Base-by-base conservation (phyloP, 2,329 filamentous ascomycete genomes). In the Aspergillus nomiae region DNA sequence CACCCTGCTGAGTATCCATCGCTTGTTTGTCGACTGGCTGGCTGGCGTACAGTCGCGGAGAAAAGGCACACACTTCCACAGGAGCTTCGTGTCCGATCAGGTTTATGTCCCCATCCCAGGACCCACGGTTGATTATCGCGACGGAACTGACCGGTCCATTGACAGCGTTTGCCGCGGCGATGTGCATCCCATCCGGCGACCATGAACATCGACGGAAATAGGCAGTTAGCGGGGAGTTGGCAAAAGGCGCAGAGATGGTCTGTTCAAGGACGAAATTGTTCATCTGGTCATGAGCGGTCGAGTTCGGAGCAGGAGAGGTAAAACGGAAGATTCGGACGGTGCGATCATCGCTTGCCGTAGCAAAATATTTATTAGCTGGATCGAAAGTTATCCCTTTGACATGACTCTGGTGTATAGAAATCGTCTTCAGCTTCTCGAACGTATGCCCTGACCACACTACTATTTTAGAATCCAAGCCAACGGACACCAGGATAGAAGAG, bases 301-400 rank as follows among this genome's bases (percentile, higher is more conserved):
- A 92, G 76, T 97, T 97, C 11, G 95, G 92, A 1, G 90, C 87
- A 0, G 95, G 94, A 1, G 94, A 91, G 2, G 92, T 97, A 77
- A 97, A 99, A 63, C 94, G 89, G 79, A 96, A 98, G 71, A 99
- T 92, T 77, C 96, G 96, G 79, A 99, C 96, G 2, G 93, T 94
- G 63, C 95, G 89, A 78, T 99, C 95, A 77, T 99, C 95, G 80
- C 93, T 97, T 2, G 96, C 94, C 0, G 96, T 99, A 19, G 96
- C 95, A 78, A 99, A 99, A 83, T 97, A 99, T 76, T 98, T 99
- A 82, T 98, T 98, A 48, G 95, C 95, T 0, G 95, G 95, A 75
- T 99, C 95, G 74, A 99, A 99, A 0, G 94, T 97, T 72, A 99
- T 96, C 65, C 96, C 95, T 78, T 99, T 99, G 81, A 99, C 95